Evolutionary conservation across 2,329 filamentous ascomycete genomes (phyloP).

Genomic region (Myriosclerotinia duriaeana): DNA sequence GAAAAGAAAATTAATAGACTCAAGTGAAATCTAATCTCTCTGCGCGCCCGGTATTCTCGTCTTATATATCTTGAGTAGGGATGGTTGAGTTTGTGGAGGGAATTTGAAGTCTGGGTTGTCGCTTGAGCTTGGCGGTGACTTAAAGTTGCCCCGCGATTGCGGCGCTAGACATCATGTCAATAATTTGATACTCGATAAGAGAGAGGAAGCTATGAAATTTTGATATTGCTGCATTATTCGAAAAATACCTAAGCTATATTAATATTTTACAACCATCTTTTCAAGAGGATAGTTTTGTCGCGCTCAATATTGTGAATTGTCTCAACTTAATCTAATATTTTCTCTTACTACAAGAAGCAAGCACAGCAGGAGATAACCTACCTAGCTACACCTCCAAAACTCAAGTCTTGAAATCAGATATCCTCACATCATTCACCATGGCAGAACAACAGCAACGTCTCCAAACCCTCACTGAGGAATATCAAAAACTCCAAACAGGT

Average conservation of each 20-base stretch:
- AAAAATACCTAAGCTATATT: no score
- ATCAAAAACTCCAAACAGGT: slow-evolving; percentile 84
- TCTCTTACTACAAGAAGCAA: not conserved
- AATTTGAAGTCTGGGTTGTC: slow-evolving; percentile 26
- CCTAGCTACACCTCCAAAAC: not conserved
- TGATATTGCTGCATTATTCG: not conserved
- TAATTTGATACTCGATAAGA: slow-evolving; percentile 26
- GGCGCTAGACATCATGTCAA: slow-evolving; percentile 30
- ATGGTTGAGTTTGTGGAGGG: slow-evolving; percentile 5
- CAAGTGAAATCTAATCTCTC: not conserved
- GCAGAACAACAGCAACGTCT: slow-evolving; percentile 73
- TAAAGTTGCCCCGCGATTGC: slow-evolving; percentile 33
- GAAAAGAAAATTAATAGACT: not conserved
- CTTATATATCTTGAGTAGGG: not conserved
- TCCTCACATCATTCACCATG: slow-evolving; percentile 49
- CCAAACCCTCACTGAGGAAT: slow-evolving; percentile 83
- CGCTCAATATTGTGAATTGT: not conserved
- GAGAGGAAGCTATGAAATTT: slow-evolving; percentile 7
- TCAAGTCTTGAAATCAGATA: not conserved
- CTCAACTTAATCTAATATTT: not conserved
- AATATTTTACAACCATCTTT: not conserved
- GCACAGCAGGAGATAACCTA: not conserved
- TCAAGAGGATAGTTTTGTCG: not conserved
- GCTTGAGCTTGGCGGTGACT: slow-evolving; percentile 25
- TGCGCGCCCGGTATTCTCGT: slow-evolving; percentile 1